Percentiles rank a stretch among this genome's conserved stretches.
Conservation (phyloP, 495 filamentous ascomycete species). For the Xylaria intraflava region DNA sequence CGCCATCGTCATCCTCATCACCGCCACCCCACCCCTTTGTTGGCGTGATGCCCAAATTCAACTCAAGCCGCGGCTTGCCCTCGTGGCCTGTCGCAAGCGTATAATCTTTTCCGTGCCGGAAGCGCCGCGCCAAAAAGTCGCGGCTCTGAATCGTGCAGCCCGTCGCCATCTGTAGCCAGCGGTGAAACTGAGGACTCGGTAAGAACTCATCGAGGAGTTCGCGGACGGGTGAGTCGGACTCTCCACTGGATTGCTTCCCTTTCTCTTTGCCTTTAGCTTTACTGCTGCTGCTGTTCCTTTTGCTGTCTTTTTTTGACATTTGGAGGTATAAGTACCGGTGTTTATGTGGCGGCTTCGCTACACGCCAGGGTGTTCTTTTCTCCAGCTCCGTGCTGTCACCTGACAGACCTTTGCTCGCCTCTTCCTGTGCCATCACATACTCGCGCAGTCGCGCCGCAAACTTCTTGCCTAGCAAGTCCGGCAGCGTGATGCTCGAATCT, state of each 20-base stretch:
- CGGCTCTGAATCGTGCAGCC: slow-evolving; percentile 58
- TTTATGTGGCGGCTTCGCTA: slow-evolving; percentile 88
- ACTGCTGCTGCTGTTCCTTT: slow-evolving; percentile 6
- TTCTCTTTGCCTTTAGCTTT: slow-evolving; percentile 6
- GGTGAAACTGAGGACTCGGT: slow-evolving; percentile 78
- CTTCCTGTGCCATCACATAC: slow-evolving; percentile 61
- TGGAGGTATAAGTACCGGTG: slow-evolving; percentile 85
- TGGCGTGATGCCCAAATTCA: slow-evolving; percentile 78
- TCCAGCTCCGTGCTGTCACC: slow-evolving; percentile 52
- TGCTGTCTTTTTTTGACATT: slow-evolving; percentile 6
- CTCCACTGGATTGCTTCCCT: slow-evolving; percentile 7
- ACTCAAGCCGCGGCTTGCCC: slow-evolving; percentile 75
- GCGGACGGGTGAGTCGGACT: slow-evolving; percentile 52
- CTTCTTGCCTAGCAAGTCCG: slow-evolving; percentile 67
- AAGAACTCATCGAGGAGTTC: slow-evolving; percentile 73
- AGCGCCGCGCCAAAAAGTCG: slow-evolving; percentile 71
- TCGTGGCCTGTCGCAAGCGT: slow-evolving; percentile 82
- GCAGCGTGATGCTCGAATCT: slow-evolving; percentile 72
- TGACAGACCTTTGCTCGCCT: slow-evolving; percentile 31
- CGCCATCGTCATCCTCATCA: slow-evolving; percentile 42
- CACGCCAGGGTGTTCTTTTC: slow-evolving; percentile 53
- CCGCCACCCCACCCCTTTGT: slow-evolving; percentile 73
- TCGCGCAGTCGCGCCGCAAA: slow-evolving; percentile 62
- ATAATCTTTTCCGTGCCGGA: slow-evolving; percentile 83
- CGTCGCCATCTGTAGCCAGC: slow-evolving; percentile 81